Conservation (phyloP, 352 stramenopile species). For the Albugo laibachii region DNA sequence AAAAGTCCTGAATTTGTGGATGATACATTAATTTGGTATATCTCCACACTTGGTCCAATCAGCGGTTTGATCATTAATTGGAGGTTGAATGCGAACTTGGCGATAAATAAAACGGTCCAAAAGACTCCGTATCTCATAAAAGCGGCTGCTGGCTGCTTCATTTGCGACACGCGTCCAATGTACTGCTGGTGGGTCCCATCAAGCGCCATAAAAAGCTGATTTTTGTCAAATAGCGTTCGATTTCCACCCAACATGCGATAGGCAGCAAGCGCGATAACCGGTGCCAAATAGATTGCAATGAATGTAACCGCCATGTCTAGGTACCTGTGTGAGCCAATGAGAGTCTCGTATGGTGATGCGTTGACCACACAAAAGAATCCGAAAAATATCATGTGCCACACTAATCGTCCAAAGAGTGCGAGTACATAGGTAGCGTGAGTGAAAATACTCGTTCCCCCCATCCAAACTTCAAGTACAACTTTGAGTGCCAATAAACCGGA, state of each 20-base stretch:
- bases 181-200: conserved; percentile 57
- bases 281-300: conserved; percentile 33
- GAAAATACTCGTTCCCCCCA: conserved; percentile 41
- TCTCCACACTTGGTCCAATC: conserved; percentile 48
- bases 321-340: too few species aligned
- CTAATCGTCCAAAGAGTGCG: conserved; percentile 35
- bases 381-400: conserved; percentile 63
- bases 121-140: conserved; percentile 43
- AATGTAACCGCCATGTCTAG: conserved; percentile 18
- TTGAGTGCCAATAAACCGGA: conserved; percentile 34
- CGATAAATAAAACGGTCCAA: conserved; percentile 48
- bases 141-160: conserved; percentile 30
- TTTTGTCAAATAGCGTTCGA: neutral
- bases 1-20: conserved; percentile 19
- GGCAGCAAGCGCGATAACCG: conserved; percentile 21
- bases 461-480: conserved; percentile 54
- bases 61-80: conserved; percentile 74
- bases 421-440: conserved; percentile 37
- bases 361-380: conserved; percentile 22
- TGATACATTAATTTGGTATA: conserved; percentile 31
- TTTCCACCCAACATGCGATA: conserved; percentile 19
- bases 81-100: conserved; percentile 63
- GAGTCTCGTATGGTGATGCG: neutral
- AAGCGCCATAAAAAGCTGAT: conserved; percentile 32
- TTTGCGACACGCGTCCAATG: conserved; percentile 33